Percentiles rank a stretch among this genome's conserved stretches.
phyloP scores from a whole-genome alignment of 2,329 filamentous ascomycete species.

The Colletotrichum sansevieriae region DNA sequence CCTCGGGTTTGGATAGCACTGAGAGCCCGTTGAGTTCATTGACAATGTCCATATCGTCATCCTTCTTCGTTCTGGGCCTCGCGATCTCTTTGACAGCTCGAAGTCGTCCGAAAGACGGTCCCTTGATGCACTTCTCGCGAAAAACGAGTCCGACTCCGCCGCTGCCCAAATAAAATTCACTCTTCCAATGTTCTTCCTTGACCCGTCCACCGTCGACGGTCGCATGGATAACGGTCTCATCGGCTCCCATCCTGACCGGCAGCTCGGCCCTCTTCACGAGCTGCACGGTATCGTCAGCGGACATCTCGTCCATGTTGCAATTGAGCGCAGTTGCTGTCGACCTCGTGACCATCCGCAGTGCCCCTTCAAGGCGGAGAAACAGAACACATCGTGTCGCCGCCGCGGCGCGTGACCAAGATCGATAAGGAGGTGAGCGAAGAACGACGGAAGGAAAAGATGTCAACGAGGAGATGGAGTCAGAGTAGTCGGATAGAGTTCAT shows the following conservation, averaged over 20 bases:
- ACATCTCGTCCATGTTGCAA: conserved; percentile 2
- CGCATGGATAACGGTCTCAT: conserved; percentile 23
- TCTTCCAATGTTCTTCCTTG: conserved; percentile 22
- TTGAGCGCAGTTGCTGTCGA: neutral
- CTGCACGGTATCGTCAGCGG: conserved; percentile 15
- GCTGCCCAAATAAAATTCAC: conserved; percentile 23
- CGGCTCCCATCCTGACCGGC: conserved; percentile 11
- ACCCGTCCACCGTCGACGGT: neutral
- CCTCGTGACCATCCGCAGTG: neutral
- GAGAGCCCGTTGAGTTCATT: conserved; percentile 7
- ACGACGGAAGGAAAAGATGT: too few species aligned
- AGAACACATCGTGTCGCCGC: conserved; percentile 3
- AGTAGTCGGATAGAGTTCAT: conserved; percentile 19
- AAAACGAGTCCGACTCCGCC: conserved; percentile 20
- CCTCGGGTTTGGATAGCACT: neutral
- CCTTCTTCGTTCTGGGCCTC: neutral
- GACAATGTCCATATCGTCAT: conserved; percentile 6
- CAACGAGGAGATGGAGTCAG: neutral
- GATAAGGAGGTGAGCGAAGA: neutral
- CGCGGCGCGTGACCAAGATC: neutral
- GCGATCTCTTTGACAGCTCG: conserved; percentile 21
- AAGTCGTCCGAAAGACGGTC: neutral
- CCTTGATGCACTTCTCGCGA: conserved; percentile 21
- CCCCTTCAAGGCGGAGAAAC: conserved; percentile 3
- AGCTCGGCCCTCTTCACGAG: conserved; percentile 23